Evolutionary conservation across 495 filamentous ascomycete species (phyloP), one percentile per base, ranked within the genome.

Genomic region (Hypoxylon fragiforme): DNA sequence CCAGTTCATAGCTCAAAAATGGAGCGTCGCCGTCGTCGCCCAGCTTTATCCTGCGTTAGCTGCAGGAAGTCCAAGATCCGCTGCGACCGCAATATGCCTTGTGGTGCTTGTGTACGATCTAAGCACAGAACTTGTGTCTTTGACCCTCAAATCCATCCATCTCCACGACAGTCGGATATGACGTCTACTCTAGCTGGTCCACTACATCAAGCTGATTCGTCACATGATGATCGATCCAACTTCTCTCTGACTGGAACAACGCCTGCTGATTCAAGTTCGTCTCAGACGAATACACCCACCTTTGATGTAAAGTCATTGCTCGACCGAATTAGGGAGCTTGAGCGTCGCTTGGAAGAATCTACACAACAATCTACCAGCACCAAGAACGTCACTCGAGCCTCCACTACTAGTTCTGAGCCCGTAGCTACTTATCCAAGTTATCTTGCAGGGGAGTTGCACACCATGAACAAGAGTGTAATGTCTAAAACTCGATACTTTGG

Each of bases 1-100:
- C 1, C 42, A 48, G 5, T 12, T 20, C 35, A 40, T 12, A 47
- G 18, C 12, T 19, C 39, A n/a, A 51, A 56, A 20, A 14, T 13
- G 14, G 52, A 60, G 13, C 57, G 57, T 35, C 66, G 72, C 9
- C 73, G 75, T 24, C 71, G 74, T 34, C 65, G 74, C 4, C 75
- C 74, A 3, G 73, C 76, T 16, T 65, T 75, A 19, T 78, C 79
- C 1, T 82, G 77, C 57, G 65, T 79, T 26, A 78, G 77, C 43
- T 82, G 80, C 60, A 64, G 76, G 9, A 79, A 70, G 8, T 77
- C 78, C 40, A 83, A 82, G 64, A 77, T 83, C 49, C 79, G 75
- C 31, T 83, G 79, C 65, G 77, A 82, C 49, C 74, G 74, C 46
- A 73, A 70, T 35, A 59, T 73, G 28, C 80, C 78, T 6, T 83